Percentiles rank a stretch among this genome's conserved stretches.
These are phyloP conservation scores for Aschersonia sp. DNA, from an alignment of 2,329 filamentous ascomycete species.

Conservation along the genomic window DNA sequence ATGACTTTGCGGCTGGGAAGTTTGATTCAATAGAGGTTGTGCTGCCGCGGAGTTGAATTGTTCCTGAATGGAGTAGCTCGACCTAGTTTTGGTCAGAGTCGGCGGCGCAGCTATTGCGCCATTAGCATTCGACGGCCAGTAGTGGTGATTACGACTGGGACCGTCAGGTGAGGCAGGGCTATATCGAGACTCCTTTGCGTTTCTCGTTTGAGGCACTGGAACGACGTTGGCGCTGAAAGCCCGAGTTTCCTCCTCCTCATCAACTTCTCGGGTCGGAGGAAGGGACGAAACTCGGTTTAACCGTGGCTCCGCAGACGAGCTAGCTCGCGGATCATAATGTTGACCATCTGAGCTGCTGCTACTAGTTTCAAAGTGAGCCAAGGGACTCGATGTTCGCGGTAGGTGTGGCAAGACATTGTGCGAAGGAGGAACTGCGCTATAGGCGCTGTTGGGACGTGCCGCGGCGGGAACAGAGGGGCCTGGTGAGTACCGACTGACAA, in stretches of 20 bases:
- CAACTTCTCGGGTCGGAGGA: slow-evolving; percentile 46
- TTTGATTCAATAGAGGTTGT: slow-evolving; percentile 30
- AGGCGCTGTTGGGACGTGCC: slow-evolving; percentile 28
- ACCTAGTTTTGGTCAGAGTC: slow-evolving; percentile 37
- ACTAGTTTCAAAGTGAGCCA: slow-evolving; percentile 47
- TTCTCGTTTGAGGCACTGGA: slow-evolving; percentile 7
- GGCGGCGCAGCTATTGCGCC: slow-evolving; percentile 29
- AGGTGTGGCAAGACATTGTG: slow-evolving; percentile 40
- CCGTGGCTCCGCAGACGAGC: slow-evolving; percentile 39
- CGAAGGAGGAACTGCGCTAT: slow-evolving; percentile 17
- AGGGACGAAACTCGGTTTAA: slow-evolving; percentile 41
- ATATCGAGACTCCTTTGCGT: slow-evolving; percentile 20
- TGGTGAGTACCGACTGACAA: slow-evolving; percentile 38
- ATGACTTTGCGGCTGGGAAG: slow-evolving; percentile 41
- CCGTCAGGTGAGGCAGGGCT: slow-evolving; percentile 19
- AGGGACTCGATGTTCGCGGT: slow-evolving; percentile 50
- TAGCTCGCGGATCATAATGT: slow-evolving; percentile 32
- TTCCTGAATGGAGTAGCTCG: slow-evolving; percentile 34
- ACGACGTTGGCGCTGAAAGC: slow-evolving; percentile 12
- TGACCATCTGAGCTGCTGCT: slow-evolving; percentile 26
- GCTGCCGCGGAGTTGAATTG: slow-evolving; percentile 16
- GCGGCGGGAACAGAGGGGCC: slow-evolving; percentile 18
- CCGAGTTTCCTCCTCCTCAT: slow-evolving; percentile 35
- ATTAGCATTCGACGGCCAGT: slow-evolving; percentile 23
- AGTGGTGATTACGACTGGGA: slow-evolving; percentile 30